Base-by-base conservation (phyloP, 345 rosid genomes). In the Sonneratia alba region DNA sequence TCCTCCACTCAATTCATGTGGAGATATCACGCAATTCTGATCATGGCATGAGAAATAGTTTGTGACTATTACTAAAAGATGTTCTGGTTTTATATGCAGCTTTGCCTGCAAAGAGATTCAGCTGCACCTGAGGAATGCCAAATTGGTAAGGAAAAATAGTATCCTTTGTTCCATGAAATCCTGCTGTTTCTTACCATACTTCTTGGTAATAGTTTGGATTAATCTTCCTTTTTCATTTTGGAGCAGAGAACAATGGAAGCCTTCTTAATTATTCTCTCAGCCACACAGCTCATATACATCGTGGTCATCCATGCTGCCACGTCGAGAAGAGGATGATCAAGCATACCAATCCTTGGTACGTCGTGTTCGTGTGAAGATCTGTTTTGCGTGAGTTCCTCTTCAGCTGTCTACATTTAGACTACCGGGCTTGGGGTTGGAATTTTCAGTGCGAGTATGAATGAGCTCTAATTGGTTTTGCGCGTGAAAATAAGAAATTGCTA, bases 231-330 rank as follows among this genome's bases (percentile, higher is more conserved):
- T 27, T 27, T 27, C 32, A 27, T 27, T 27, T 27, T 36, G 0
- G 22, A 79, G 83, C 97, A 94, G 97, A 94, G 88, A 79, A 94
- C 98, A 67, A 87, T 94, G 98, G 98, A 94, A 83, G 98, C 98
- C 40, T 91, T 94, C 72, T 34, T 86, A 59, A 87, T 94, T 68
- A 94, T 94, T 67, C 93, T 94, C 42, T 84, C 98, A 6, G 91
- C 71, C 6, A 90, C 96, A 32, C 97, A 94, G 77, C 93, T 94
- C 36, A 67, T 90, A 0, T 94, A 90, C 77, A 85, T 94, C 21
- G 93, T 82, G 49, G 91, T 88, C 34, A 90, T 90, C 73, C 88
- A 90, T 32, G 86, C 81, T 32, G 80, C 81, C 42, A n/a, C 3
- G 7, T 0, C 70, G 18, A 83, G 79, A 37, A 71, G 74, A 67